Evolutionary conservation across 2,329 filamentous ascomycete genomes (phyloP), one percentile per base, ranked within the genome.

Genomic region (Pseudocercospora musae): DNA sequence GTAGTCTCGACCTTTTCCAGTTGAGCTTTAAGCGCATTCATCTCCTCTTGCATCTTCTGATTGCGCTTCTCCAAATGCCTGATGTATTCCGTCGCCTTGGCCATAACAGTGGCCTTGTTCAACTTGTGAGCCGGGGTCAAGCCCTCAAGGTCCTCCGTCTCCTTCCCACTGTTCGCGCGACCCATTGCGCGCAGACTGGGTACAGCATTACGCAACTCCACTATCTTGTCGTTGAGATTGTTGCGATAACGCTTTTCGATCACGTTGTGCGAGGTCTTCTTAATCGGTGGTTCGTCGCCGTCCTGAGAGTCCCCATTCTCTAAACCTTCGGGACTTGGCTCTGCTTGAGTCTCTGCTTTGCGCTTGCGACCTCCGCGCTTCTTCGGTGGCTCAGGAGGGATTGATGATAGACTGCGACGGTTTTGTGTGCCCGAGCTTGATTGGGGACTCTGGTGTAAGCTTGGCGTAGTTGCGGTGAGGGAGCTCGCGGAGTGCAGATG

Each of bases 241-340:
- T 91, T 96, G 71, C 94, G 88, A 77, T 98, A 98, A 68, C 94
- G 84, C 82, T 97, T 98, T 79, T 98, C 94, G 66, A 98, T 97
- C 84, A 98, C 95, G 77, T 97, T 98, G 78, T 98, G 94, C 1
- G 94, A 92, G 31, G 93, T 96, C 83, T 97, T 97, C 82, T 96
- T 97, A 62, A 81, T 80, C 25, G 79, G 84, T 23, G 72, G 81
- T 42, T 73, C 74, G 23, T 73, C 74, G 25, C 74, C 73, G 37
- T 70, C 67, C 48, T 66, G 59, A 21, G 63, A 68, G 20, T 71
- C 70, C 11, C 69, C 69, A 71, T 83, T 87, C 69, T 81, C 84
- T 2, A 85, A 81, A n/a, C 63, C 65, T 27, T 60, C 50, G 4
- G 53, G 40, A 29, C 63, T 63, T 25, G 67, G 62, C 42, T 71